Base-by-base conservation (phyloP, 169 alveolate genomes). In the Babesia bigemina region DNA sequence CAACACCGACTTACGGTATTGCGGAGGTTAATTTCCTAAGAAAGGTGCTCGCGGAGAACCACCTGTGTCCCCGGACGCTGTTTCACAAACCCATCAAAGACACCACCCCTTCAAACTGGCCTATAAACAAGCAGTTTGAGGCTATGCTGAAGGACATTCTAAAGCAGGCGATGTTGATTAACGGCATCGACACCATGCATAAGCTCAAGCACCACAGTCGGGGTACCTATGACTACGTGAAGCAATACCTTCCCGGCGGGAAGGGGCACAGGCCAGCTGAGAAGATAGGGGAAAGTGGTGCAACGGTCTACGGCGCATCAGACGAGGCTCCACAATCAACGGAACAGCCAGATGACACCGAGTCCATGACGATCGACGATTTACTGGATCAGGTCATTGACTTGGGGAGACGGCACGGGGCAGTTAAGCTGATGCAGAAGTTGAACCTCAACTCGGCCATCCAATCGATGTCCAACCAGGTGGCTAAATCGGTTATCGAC, bases 161-260 rank as follows among this genome's bases (percentile, higher is more conserved):
- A 24, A 58, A 61, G 70, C 73, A 81, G n/a, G 56, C 74, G n/a
- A 12, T 81, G 72, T n/a, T 47, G 28, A 2, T 28, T 0, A 22
- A 13, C 19, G 88, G 88, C 24, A 48, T 81, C 22, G 84, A 53
- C 49, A 81, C 85, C 10, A 3, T 59, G 33, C 50, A 58, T 53
- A 71, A 70, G 44, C 39, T 81, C 52, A 55, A 49, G 21, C 76
- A 67, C 42, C 17, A 10, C 65, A 53, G 67, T 16, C 4, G 55
- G 28, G 36, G 39, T 7, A 65, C 47, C 9, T 67, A 49, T 22
- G 65, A 67, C 39, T 67, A 67, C 55, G 57, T 53, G 29, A 67
- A 67, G 65, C 63, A 55, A n/a, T 33, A 67, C 22, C 22, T 67
- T 36, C 19, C 16, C n/a, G 70, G 53, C 14, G 22, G 29, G 8